These are phyloP conservation scores for Chlamydomonas sphaeroides DNA, from an alignment of 139 green algal species.

Conservation along the genomic window DNA sequence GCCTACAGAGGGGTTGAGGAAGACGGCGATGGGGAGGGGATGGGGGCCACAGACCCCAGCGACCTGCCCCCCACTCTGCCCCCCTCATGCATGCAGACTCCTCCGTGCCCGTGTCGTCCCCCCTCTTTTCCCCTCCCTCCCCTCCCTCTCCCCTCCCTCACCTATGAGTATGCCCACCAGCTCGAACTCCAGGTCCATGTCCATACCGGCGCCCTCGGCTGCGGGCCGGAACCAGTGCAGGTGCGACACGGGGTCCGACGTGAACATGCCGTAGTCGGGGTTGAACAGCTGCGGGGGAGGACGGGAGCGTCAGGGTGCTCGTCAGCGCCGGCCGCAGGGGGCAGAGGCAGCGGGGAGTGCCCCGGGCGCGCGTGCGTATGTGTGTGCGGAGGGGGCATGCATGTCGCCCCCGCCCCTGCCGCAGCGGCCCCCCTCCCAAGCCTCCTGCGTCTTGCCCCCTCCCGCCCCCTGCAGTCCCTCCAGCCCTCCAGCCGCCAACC, in stretches of 20 bases:
- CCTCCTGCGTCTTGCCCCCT: too few relatives aligned
- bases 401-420: too few relatives aligned
- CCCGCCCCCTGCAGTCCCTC: too few relatives aligned
- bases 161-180: slow-evolving; percentile 89
- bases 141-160: background rate
- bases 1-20: slow-evolving; percentile 3
- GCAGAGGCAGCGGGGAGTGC: background rate
- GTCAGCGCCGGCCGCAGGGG: too few relatives aligned
- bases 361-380: too few relatives aligned
- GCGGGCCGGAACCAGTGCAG: slow-evolving; percentile 70
- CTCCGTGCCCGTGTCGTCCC: background rate
- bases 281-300: slow-evolving; percentile 69
- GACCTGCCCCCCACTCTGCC: too few relatives aligned
- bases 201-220: slow-evolving; percentile 24
- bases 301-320: background rate
- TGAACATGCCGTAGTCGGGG: slow-evolving; percentile 89
- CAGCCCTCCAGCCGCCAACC: slow-evolving; percentile 15
- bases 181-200: slow-evolving; percentile 82
- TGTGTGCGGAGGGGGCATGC: too few relatives aligned
- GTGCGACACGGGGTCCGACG: slow-evolving; percentile 61
- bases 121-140: background rate
- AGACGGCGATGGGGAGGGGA: background rate
- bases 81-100: too few relatives aligned
- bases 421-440: too few relatives aligned
- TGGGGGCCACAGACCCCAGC: too few relatives aligned